Percentiles rank a stretch among this genome's conserved stretches.
These are phyloP conservation scores for Podila verticillata DNA, from an alignment of 192 early-diverging fungal species.

Conservation along the genomic window DNA sequence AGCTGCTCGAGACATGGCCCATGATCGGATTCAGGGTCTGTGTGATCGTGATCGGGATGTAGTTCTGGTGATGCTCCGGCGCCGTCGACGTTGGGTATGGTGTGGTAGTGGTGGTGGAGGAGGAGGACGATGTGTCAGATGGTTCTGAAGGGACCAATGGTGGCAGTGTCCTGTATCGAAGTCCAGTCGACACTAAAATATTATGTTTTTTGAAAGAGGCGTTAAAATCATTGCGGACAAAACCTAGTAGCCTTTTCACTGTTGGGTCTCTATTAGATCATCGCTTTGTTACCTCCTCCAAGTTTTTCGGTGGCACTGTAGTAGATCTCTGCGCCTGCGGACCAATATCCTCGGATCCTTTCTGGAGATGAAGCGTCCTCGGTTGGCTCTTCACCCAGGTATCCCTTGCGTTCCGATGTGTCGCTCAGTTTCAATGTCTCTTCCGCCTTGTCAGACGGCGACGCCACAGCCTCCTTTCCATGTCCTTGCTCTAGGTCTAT, in stretches of 20 bases:
- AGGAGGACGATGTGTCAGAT: slow-evolving; percentile 16
- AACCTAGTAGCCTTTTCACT: slow-evolving; percentile 19
- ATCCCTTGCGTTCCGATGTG: slow-evolving; percentile 7
- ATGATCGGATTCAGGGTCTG: slow-evolving; percentile 91
- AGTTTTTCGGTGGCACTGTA: slow-evolving; percentile 83
- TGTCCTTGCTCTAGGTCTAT: slow-evolving; percentile 60
- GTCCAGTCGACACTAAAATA: slow-evolving; percentile 68
- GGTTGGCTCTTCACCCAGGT: slow-evolving; percentile 24
- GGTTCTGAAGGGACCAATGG: slow-evolving; percentile 27
- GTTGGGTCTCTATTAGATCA: slow-evolving; percentile 42
- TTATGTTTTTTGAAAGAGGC: background rate
- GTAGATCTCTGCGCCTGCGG: slow-evolving; percentile 77
- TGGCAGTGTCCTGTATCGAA: slow-evolving; percentile 73
- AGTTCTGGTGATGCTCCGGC: slow-evolving; percentile 39
- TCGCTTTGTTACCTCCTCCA: slow-evolving; percentile 76
- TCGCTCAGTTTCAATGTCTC: background rate
- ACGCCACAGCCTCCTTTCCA: slow-evolving; percentile 32
- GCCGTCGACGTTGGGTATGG: slow-evolving; percentile 48
- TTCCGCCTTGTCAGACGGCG: background rate
- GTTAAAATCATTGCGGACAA: background rate
- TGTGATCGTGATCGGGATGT: slow-evolving; percentile 68
- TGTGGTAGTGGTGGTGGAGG: slow-evolving; percentile 20
- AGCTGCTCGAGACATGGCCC: slow-evolving; percentile 89
- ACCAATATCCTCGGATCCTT: slow-evolving; percentile 63
- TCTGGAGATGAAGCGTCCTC: slow-evolving; percentile 29